Percentiles rank a stretch among this genome's conserved stretches.
These are phyloP conservation scores for Dovyalis caffra DNA, from an alignment of 345 rosid species.

Conservation along the genomic window DNA sequence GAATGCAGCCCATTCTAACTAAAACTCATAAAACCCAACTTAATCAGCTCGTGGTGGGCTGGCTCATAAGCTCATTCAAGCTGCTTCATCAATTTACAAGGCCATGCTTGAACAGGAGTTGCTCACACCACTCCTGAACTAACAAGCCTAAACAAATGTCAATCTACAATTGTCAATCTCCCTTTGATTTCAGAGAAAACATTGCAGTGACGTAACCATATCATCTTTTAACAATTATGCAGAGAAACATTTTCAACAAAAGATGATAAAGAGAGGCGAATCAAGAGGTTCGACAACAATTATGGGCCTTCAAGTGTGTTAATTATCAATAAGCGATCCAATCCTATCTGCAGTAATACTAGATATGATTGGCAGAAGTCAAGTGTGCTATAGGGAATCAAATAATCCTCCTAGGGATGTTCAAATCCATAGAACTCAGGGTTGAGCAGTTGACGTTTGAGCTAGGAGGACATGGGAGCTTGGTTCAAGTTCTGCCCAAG, in stretches of 20 bases:
- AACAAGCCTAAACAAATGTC: slow-evolving; percentile 1
- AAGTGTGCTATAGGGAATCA: no score
- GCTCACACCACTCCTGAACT: not conserved
- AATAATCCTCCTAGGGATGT: not conserved
- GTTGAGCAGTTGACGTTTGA: not conserved
- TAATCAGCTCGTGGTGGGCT: not conserved
- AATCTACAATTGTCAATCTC: no score
- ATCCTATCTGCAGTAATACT: no score
- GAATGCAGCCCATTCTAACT: not conserved
- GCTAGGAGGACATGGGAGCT: not conserved
- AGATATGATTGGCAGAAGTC: no score
- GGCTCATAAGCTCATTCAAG: slow-evolving; percentile 1
- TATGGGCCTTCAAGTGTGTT: no score
- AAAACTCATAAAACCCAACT: not conserved
- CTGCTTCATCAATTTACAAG: not conserved
- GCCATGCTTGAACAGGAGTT: slow-evolving; percentile 2
- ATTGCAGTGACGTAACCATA: not conserved
- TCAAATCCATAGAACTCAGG: not conserved
- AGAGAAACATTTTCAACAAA: not conserved
- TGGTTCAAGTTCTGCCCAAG: not conserved
- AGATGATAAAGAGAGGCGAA: not conserved
- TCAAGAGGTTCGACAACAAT: not conserved
- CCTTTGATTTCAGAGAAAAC: not conserved
- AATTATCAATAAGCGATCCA: no score
- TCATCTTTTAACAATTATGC: not conserved